phyloP scores from a whole-genome alignment of 2,329 filamentous ascomycete genomes.

The Scopulariopsis brevicaulis region DNA sequence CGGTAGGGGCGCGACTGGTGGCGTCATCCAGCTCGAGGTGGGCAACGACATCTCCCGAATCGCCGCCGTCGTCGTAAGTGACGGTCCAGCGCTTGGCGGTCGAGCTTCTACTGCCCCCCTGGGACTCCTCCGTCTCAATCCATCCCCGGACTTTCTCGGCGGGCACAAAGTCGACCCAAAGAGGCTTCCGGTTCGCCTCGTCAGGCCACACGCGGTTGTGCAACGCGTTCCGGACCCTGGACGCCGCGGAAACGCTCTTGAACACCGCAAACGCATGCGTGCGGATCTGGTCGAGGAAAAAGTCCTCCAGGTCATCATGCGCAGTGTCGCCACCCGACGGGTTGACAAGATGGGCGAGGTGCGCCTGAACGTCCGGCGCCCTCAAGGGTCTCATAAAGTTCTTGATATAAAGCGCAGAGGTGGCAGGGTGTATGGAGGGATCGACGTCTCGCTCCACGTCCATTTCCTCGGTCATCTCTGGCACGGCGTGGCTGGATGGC shows the following conservation, averaged over 20 bases:
- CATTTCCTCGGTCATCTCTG: conserved; percentile 14
- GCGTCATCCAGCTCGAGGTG: conserved; percentile 26
- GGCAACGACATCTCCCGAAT: conserved; percentile 40
- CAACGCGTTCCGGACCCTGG: conserved; percentile 62
- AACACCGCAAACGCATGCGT: conserved; percentile 82
- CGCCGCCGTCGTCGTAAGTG: conserved; percentile 46
- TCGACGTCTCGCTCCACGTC: conserved; percentile 24
- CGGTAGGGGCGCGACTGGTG: conserved; percentile 1
- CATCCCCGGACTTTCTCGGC: conserved; percentile 60
- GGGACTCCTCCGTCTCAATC: conserved; percentile 56
- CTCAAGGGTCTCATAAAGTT: conserved; percentile 84
- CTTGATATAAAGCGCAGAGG: conserved; percentile 74
- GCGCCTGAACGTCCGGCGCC: conserved; percentile 49
- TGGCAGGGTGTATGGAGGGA: conserved; percentile 60
- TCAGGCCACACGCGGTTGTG: conserved; percentile 79
- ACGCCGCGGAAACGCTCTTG: conserved; percentile 55
- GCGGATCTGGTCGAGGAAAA: conserved; percentile 75
- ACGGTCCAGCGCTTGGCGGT: conserved; percentile 55
- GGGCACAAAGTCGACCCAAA: conserved; percentile 87
- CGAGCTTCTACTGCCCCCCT: conserved; percentile 26
- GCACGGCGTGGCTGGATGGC: conserved; percentile 2
- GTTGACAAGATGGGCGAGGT: conserved; percentile 60
- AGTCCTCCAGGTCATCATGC: conserved; percentile 48
- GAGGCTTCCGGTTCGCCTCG: conserved; percentile 69
- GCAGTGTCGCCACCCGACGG: conserved; percentile 33